Percentiles rank a stretch among this genome's conserved stretches.
Evolutionary conservation across 305 asterid genomes (phyloP).

Genomic region (Withania somnifera): DNA sequence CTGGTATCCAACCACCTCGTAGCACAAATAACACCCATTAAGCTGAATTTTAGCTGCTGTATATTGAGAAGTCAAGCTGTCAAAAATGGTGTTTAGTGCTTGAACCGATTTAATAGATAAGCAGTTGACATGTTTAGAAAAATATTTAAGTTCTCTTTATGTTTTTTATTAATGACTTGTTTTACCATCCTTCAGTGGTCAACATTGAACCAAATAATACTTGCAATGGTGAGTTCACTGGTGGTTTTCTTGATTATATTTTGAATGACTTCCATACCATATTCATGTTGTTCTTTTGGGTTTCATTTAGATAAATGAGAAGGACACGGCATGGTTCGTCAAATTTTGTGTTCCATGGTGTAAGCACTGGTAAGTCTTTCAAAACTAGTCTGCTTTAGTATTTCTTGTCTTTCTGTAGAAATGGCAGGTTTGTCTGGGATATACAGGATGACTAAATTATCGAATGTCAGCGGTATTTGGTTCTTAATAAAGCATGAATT

Average conservation of each 20-base stretch:
- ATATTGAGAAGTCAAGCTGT: constrained; percentile 30
- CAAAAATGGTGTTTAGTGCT: constrained; percentile 18
- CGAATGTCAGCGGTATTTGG: background rate
- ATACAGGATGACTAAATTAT: background rate
- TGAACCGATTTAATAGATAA: background rate
- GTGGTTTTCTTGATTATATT: background rate
- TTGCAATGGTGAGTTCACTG: background rate
- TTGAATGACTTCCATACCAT: background rate
- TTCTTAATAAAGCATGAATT: background rate
- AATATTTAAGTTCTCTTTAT: background rate
- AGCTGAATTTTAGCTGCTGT: constrained; percentile 47
- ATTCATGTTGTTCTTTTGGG: background rate
- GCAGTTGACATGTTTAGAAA: background rate
- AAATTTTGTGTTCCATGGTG: constrained; percentile 98
- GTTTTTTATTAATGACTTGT: background rate
- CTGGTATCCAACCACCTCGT: constrained; percentile 44
- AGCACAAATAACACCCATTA: constrained; percentile 45
- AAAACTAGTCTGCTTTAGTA: background rate
- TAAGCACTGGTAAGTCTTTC: constrained; percentile 72
- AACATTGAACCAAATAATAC: background rate
- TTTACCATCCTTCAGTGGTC: background rate
- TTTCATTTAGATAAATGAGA: constrained; percentile 64
- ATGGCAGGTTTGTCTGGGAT: background rate
- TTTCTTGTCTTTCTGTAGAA: background rate
- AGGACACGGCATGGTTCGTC: constrained; percentile 87